A percentile compares a stretch with the other conserved stretches of the same genome.
Evolutionary conservation across 2,329 filamentous ascomycete genomes (phyloP).

Genomic region (Elsinoe batatas): DNA sequence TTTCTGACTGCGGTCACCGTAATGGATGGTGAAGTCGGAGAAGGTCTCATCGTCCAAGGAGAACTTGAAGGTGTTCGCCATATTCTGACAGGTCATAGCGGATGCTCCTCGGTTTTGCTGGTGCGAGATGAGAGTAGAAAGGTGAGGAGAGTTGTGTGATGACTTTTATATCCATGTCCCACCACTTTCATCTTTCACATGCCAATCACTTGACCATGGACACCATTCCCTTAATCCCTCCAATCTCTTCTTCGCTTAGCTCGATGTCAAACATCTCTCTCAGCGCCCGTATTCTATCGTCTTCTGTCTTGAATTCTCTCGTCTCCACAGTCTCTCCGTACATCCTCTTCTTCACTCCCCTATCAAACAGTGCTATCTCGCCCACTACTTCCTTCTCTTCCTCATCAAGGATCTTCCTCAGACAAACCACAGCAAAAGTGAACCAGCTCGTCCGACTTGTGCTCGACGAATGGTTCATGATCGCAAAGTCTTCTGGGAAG

Average conservation of each 20-base stretch:
- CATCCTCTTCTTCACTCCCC: slow-evolving; percentile 37
- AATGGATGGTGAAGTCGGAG: not conserved
- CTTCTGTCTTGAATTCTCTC: slow-evolving; percentile 32
- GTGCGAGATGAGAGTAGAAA: not conserved
- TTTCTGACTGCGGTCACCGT: not conserved
- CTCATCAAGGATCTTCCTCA: slow-evolving; percentile 43
- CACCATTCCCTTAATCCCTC: slow-evolving; percentile 25
- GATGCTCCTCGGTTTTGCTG: not conserved
- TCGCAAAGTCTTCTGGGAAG: slow-evolving; percentile 48
- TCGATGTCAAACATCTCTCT: slow-evolving; percentile 36
- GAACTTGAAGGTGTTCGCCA: not conserved
- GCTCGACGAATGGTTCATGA: slow-evolving; percentile 51
- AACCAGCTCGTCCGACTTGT: slow-evolving; percentile 44
- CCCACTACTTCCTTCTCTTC: slow-evolving; percentile 26
- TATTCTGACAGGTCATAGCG: not conserved
- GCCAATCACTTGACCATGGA: slow-evolving; percentile 9
- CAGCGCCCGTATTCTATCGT: slow-evolving; percentile 35
- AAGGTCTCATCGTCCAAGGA: not conserved
- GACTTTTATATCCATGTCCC: not conserved
- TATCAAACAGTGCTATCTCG: slow-evolving; percentile 33
- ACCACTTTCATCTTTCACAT: not conserved
- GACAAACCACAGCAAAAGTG: slow-evolving; percentile 43
- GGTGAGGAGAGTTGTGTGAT: not conserved
- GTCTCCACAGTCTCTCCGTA: slow-evolving; percentile 33
- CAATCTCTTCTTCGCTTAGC: slow-evolving; percentile 29